Conservation (phyloP, 768 basidiomycete genomes). For the Tulasnella sp. region DNA sequence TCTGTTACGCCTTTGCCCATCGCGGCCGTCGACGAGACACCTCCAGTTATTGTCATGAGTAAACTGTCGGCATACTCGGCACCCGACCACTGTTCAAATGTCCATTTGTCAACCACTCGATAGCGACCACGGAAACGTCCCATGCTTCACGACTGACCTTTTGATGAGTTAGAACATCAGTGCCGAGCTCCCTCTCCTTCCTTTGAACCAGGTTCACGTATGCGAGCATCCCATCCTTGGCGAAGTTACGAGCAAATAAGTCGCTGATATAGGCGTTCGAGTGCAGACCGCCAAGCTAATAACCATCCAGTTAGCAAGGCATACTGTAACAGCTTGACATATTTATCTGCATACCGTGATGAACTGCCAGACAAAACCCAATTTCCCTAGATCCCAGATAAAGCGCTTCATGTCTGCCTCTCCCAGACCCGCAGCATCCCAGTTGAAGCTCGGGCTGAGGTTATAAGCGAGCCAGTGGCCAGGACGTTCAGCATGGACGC, state of each 20-base stretch:
- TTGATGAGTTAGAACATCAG: constrained; percentile 96
- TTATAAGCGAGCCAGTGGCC: constrained; percentile 97
- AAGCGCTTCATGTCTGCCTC: constrained; percentile 77
- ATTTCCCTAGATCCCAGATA: constrained; percentile 88
- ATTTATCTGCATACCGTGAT: constrained; percentile 61
- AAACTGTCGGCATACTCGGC: constrained; percentile 86
- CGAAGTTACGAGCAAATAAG: constrained; percentile 76
- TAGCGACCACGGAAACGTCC: too few relatives aligned
- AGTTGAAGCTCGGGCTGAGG: constrained; percentile 86
- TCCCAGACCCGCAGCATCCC: constrained; percentile 86
- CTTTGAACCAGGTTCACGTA: constrained; percentile 93
- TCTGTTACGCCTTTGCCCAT: constrained; percentile 97
- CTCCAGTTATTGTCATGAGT: constrained; percentile 94
- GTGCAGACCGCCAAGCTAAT: constrained; percentile 87
- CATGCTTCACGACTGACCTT: constrained; percentile 68
- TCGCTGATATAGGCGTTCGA: constrained; percentile 97
- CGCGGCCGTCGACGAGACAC: constrained; percentile 95
- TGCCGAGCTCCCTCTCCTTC: constrained; percentile 84
- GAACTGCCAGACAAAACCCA: constrained; percentile 98
- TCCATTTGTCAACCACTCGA: too few relatives aligned
- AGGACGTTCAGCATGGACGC: constrained; percentile 72
- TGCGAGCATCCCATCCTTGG: constrained; percentile 96
- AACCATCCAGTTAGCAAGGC: background rate
- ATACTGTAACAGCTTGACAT: background rate
- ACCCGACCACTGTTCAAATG: constrained; percentile 71